Base-by-base conservation (phyloP, 306 rosid genomes). In the Trifolium repens region DNA sequence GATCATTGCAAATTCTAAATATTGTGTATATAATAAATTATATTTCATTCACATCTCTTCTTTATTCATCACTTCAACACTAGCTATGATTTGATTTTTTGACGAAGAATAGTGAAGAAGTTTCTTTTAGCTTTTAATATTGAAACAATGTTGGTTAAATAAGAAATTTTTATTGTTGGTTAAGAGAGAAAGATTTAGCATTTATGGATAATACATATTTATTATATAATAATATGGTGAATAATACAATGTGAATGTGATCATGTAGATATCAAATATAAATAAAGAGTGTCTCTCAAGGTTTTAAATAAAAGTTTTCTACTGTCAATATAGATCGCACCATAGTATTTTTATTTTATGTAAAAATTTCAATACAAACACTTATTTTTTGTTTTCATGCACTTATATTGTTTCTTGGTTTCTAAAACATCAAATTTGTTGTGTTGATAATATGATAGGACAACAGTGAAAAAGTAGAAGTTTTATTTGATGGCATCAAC, bases 401-500 rank as follows among this genome's bases (percentile, higher is more conserved):
- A 42, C 47, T 2, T 9, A 42, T 10, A 44, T 60, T 62, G 67
- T 13, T 32, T 61, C 0, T 46, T 46, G 16, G 46, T 62, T 62
- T 62, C 46, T n/a, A 2, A 63, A 63, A 15, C 19, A 39, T 64
- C 1, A 78, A 69, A 37, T 70, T 50, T n/a, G 9, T 52, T 53
- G 54, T 26, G 75, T 73, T 64, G 27, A 9, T 64, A 2, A 5
- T 35, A 77, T 69, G 52, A 61, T 50, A 42, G 60, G 54, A 59
- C 66, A 69, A 16, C 9, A 52, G 24, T 40, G 55, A 61, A 78
- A 78, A 68, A 27, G 52, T 60, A 60, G 64, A 64, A 27, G 73
- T 35, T 71, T 22, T 9, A 1, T 44, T 30, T 37, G 77, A 90
- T 92, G 93, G 88, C 90, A 72, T 83, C 91, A 72, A 71, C 89